A percentile compares a stretch with the other conserved stretches of the same genome.
These are phyloP conservation scores for Skeletonema costatum DNA, from an alignment of 108 stramenopile species.

Conservation along the genomic window DNA sequence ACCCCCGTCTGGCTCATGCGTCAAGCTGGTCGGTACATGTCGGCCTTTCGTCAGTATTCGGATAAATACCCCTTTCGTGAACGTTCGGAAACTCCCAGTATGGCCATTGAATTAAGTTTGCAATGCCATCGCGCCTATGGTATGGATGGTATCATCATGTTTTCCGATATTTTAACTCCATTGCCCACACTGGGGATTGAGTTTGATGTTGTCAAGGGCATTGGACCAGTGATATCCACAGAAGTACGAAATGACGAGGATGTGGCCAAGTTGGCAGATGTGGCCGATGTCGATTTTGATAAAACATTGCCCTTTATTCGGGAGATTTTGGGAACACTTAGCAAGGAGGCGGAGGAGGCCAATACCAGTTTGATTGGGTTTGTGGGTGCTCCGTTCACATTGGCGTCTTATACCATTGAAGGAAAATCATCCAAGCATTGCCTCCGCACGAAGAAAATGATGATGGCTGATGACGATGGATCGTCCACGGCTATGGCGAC, in stretches of 20 bases:
- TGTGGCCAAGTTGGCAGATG: constrained; percentile 55
- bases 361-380: constrained; percentile 97
- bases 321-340: constrained; percentile 79
- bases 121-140: constrained; percentile 95
- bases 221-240: constrained; percentile 92
- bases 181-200: constrained; percentile 96
- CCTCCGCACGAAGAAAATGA: constrained; percentile 85
- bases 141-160: constrained; percentile 99
- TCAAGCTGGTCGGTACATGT: constrained; percentile 99
- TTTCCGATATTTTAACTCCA: constrained; percentile 98
- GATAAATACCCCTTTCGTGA: constrained; percentile 93
- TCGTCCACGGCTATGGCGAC: constrained; percentile 69
- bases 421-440: constrained; percentile 91
- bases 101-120: constrained; percentile 93
- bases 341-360: constrained; percentile 76
- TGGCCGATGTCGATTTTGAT: constrained; percentile 64
- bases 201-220: constrained; percentile 94
- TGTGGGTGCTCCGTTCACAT: constrained; percentile 97
- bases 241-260: constrained; percentile 63
- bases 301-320: constrained; percentile 91
- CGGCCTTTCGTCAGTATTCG: constrained; percentile 94
- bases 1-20: constrained; percentile 99
- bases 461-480: constrained; percentile 82
- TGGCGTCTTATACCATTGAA: constrained; percentile 97
- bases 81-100: constrained; percentile 93